A percentile compares a stretch with the other conserved stretches of the same genome.
phyloP scores from a whole-genome alignment of 441 rosid genomes.

The Francoa sonchifolia region DNA sequence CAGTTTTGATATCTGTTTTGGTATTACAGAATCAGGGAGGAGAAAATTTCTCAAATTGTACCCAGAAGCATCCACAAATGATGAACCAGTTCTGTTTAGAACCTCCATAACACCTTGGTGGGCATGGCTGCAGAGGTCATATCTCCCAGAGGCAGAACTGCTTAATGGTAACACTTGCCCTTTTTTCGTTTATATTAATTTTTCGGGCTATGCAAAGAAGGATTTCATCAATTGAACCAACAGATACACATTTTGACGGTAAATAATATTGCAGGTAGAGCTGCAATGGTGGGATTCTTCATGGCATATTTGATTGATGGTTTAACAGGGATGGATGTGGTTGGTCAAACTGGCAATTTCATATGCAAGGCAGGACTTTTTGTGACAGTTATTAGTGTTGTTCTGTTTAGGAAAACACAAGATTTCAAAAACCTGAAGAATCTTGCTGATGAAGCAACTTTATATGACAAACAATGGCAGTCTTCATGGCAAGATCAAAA shows the following conservation, averaged over 20 bases:
- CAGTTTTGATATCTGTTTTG: background rate
- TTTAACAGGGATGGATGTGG: constrained; percentile 32
- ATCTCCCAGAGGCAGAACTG: constrained; percentile 45
- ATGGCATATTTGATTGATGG: constrained; percentile 28
- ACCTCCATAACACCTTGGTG: constrained; percentile 48
- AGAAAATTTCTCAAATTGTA: constrained; percentile 34
- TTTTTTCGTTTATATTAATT: background rate
- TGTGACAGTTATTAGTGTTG: constrained; percentile 18
- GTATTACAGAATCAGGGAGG: constrained; percentile 41
- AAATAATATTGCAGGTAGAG: constrained; percentile 28
- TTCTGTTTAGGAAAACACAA: constrained; percentile 15
- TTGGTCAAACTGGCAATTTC: constrained; percentile 35
- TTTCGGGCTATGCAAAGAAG: background rate
- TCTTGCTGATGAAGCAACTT: constrained; percentile 36
- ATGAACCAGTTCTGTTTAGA: constrained; percentile 39
- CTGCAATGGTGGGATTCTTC: constrained; percentile 53
- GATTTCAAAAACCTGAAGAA: constrained; percentile 24
- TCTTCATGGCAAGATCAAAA: constrained; percentile 33
- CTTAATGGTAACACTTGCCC: constrained; percentile 21
- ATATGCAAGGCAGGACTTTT: constrained; percentile 35
- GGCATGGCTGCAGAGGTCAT: constrained; percentile 39
- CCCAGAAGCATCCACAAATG: constrained; percentile 34
- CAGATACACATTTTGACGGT: background rate
- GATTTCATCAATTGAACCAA: background rate
- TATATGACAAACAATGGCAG: constrained; percentile 44